Percentiles rank a stretch among this genome's conserved stretches.
Conservation (phyloP, 2,329 filamentous ascomycete genomes). For the Aureobasidium sp. region DNA sequence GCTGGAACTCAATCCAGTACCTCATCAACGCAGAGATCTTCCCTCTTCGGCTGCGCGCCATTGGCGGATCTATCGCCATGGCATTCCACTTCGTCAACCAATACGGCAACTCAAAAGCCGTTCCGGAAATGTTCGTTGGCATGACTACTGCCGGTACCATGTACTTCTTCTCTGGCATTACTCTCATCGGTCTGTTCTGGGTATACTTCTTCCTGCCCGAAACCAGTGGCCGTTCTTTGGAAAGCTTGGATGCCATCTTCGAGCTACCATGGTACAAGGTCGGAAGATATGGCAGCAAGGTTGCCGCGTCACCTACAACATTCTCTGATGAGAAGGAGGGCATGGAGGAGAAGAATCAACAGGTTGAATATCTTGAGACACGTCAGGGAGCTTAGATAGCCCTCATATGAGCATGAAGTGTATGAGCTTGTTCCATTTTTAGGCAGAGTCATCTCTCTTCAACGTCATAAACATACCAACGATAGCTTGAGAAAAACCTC, state of each 20-base stretch:
- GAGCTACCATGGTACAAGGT: constrained; percentile 72
- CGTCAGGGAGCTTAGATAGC: too few species aligned
- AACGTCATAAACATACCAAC: too few species aligned
- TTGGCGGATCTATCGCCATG: constrained; percentile 67
- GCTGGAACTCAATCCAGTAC: constrained; percentile 72
- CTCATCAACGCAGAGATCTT: constrained; percentile 72
- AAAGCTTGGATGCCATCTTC: constrained; percentile 47
- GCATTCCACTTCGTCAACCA: constrained; percentile 73
- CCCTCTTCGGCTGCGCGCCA: constrained; percentile 63
- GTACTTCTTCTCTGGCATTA: constrained; percentile 66
- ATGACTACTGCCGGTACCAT: constrained; percentile 61
- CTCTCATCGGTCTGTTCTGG: constrained; percentile 55
- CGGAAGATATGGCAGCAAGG: constrained; percentile 40
- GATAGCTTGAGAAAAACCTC: too few species aligned
- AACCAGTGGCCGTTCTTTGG: constrained; percentile 46
- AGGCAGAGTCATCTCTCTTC: too few species aligned
- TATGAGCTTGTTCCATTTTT: too few species aligned
- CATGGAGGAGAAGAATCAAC: constrained; percentile 21
- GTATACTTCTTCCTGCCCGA: constrained; percentile 54
- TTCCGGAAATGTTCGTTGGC: constrained; percentile 64
- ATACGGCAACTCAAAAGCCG: constrained; percentile 68
- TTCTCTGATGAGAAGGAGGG: constrained; percentile 24
- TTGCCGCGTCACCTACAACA: constrained; percentile 23
- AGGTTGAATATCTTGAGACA: constrained; percentile 10
- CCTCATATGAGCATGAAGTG: too few species aligned